Evolutionary conservation across 1,284 basidiomycete species (phyloP), one percentile per base, ranked within the genome.

Genomic region (Neolentinus lepideus): DNA sequence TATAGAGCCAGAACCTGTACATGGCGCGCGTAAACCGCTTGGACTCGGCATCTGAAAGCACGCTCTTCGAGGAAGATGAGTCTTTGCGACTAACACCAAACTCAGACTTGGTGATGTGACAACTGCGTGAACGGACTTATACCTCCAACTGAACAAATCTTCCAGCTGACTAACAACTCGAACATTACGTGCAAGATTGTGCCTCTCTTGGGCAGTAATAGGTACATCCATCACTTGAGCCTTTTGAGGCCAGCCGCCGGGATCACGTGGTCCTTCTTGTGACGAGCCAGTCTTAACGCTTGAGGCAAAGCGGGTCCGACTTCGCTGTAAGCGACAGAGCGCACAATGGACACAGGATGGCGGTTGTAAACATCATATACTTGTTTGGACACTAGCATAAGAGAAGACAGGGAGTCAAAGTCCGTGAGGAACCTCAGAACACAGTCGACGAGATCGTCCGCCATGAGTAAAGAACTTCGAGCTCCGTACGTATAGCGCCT

Each of bases 261-360:
- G 22, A 50, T 50, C 27, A 25, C 21, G 11, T 16, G 24, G 21
- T 50, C 59, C 61, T 53, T 29, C 14, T 29, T 22, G 22, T 50
- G 47, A 11, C 47, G 47, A 11, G 27, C 47, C 4, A 25, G 19
- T 25, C 24, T 29, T 24, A 50, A n/a, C n/a, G 47, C 47, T 50
- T 62, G 56, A 52, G 61, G 58, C 26, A 61, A 27, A n/a, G 58
- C 50, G 16, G 61, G 57, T 31, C 61, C 61, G 19, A 56, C 53
- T 14, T 59, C 27, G 48, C 61, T 61, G 54, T 56, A 59, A 10
- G 60, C 58, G 6, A 62, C 56, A 12, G 55, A 55, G n/a, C 58
- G 52, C 12, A 57, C 46, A 16, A 61, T 61, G 25, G 61, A 59
- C 4, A 58, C 51, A 45, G 60, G 60, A 51, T 61, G 59, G 47